These are phyloP conservation scores for Cladosporium austrohemisphaericum DNA, from an alignment of 2,329 filamentous ascomycete species.

Conservation along the genomic window DNA sequence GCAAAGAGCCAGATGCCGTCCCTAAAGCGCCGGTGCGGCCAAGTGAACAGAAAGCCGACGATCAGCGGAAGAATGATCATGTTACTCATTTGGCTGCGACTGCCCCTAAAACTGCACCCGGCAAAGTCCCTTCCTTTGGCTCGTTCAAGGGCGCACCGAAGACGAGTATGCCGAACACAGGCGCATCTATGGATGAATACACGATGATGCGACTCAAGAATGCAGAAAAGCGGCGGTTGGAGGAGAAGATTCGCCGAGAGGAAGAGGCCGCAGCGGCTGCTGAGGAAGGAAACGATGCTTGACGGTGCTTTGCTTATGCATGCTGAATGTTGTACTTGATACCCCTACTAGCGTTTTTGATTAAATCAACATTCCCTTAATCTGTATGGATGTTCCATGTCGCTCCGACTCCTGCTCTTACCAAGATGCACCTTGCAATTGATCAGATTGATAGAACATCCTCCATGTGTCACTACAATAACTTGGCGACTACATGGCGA, in stretches of 20 bases:
- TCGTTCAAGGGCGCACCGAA: conserved; percentile 36
- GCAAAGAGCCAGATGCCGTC: conserved; percentile 48
- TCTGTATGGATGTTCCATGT: too few relatives aligned
- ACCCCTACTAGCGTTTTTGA: too few relatives aligned
- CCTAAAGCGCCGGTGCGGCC: conserved; percentile 21
- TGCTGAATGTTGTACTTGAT: too few relatives aligned
- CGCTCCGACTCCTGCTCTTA: too few relatives aligned
- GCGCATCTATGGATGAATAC: conserved; percentile 37
- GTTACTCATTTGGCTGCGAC: conserved; percentile 41
- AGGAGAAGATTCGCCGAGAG: conserved; percentile 41
- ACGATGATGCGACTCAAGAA: conserved; percentile 45
- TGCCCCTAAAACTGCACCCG: conserved; percentile 22
- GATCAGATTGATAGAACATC: too few relatives aligned
- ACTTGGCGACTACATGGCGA: too few relatives aligned
- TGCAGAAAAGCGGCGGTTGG: conserved; percentile 42
- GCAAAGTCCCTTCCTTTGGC: conserved; percentile 42
- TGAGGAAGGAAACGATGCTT: neutral
- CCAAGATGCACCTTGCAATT: too few relatives aligned
- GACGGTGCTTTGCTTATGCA: too few relatives aligned
- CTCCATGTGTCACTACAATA: too few relatives aligned
- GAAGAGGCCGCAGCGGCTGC: conserved; percentile 26
- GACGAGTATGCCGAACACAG: conserved; percentile 26
- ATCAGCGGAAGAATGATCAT: too few relatives aligned
- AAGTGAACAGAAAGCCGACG: too few relatives aligned
- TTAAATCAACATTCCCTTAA: too few relatives aligned